Base-by-base conservation (phyloP, 805 yeast species). In the Yarrowia yakushimensis region DNA sequence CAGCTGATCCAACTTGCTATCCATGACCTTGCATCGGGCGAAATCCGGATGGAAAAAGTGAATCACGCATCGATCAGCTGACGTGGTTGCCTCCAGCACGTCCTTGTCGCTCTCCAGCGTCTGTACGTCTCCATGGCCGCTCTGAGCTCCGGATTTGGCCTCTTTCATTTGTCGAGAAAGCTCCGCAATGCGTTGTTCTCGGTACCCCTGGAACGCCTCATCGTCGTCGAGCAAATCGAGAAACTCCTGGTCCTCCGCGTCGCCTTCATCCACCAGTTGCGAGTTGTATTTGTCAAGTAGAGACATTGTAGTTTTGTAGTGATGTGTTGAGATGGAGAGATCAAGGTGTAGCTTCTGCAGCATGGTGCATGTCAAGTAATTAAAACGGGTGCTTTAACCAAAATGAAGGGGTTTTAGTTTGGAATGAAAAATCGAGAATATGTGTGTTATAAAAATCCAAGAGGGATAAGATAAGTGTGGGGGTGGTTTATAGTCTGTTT, bases 11-110 rank as follows among this genome's bases (percentile, higher is more conserved):
- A 80, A 67, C 65, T 78, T 77, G 4, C 76, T 70, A 65, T 85
- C 82, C 87, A 89, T 82, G 20, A 78, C 72, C 46, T 74, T 70
- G 73, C 96, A 89, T 65, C 86, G 82, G 31, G 71, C 69, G 68
- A 90, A 89, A 27, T 76, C 73, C 9, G 83, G 82, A 65, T 85
- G 84, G 69, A 78, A 84, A 69, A 89, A 87, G 67, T 87, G 88
- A 4, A 88, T 79, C 4, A 88, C 78, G 1, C 79, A 77, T 11
- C 70, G 66, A 23, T 76, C 77, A 1, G 76, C 69, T 0, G 72
- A 69, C 7, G 85, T 73, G 0, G 86, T 82, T 2, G 74, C 68
- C 46, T 79, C 78, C 75, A 88, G 79, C 27, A 87, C 73, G 52
- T 79, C 80, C 63, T 82, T 82, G 70, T 88, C 96, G 33, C 79